Percentiles rank a stretch among this genome's conserved stretches.
Evolutionary conservation across 176 grass and related monocot species (phyloP).

Genomic region (Ensete ventricosum): DNA sequence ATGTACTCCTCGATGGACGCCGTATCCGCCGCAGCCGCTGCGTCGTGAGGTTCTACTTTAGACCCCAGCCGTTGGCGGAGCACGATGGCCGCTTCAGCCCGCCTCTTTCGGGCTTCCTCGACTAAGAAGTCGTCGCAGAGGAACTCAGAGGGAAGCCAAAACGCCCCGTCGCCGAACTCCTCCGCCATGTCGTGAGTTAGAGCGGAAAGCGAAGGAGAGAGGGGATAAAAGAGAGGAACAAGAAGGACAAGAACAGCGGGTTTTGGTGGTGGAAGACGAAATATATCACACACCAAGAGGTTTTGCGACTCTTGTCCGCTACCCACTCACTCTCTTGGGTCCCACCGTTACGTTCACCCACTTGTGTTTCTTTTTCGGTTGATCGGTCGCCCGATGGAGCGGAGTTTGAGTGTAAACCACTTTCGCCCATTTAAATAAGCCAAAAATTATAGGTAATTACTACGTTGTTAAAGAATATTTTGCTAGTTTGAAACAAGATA

Average conservation of each 20-base stretch:
- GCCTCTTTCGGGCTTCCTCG: background rate
- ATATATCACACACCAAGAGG: too few species aligned
- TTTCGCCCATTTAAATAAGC: too few species aligned
- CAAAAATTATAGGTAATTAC: too few species aligned
- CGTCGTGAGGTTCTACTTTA: background rate
- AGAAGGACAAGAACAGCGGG: background rate
- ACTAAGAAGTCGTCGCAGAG: background rate
- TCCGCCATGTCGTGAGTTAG: background rate
- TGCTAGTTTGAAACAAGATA: too few species aligned
- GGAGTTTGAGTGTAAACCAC: too few species aligned
- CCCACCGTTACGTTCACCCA: too few species aligned
- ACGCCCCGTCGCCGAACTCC: background rate
- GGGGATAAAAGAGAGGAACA: background rate
- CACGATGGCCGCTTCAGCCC: background rate
- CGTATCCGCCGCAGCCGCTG: background rate
- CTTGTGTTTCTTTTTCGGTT: too few species aligned
- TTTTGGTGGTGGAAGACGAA: too few species aligned
- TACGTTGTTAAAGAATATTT: too few species aligned
- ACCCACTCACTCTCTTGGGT: too few species aligned
- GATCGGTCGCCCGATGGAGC: too few species aligned
- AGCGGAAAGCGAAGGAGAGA: background rate
- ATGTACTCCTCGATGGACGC: background rate
- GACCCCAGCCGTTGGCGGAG: background rate
- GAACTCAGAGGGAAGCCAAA: background rate
- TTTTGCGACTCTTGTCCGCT: too few species aligned